Evolutionary conservation across 257 asterid genomes (phyloP), one percentile per base, ranked within the genome.

Genomic region (Schizonepeta tenuifolia): DNA sequence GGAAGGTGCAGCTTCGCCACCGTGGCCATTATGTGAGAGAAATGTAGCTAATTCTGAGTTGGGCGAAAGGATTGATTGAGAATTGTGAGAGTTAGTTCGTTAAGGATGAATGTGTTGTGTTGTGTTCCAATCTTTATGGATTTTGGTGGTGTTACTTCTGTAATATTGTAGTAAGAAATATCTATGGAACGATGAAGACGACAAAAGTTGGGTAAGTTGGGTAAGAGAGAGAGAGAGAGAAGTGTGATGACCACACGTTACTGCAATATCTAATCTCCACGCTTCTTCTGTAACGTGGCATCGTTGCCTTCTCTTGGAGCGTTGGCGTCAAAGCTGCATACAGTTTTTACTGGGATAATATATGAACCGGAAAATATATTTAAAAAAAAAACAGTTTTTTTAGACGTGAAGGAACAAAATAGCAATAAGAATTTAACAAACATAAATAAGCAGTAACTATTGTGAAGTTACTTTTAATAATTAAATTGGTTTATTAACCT

Each of bases 201-300:
- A 53, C 1, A 36, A 3, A 56, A 50, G 75, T 18, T 47, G 6
- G 60, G 74, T 46, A 4, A 28, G 47, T 17, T 4, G 15, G 31
- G 28, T 20, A 28, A 21, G 22, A 69, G 2, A 10, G 46, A 3
- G 51, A 49, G 20, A 14, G 77, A 62, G 71, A 80, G 65, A 74
- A 83, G 91, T 86, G 96, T 86, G 96, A 83, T 72, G 84, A 71
- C 98, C 98, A 90, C 94, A 92, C 95, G 98, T 92, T 87, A 76
- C 7, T 26, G 84, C 78, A 82, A 80, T 77, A 75, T 82, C 85
- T 86, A 75, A 89, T 89, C 95, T 70, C 55, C 79, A 87, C 84
- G 85, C 76, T 75, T 80, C 46, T 0, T 47, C 15, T 41, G 53
- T 9, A 11, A 84, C 93, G 96, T 86, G 93, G 81, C 84, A 22